These are phyloP conservation scores for Stephania japonica DNA, from an alignment of 164 flowering plant species.

Conservation along the genomic window DNA sequence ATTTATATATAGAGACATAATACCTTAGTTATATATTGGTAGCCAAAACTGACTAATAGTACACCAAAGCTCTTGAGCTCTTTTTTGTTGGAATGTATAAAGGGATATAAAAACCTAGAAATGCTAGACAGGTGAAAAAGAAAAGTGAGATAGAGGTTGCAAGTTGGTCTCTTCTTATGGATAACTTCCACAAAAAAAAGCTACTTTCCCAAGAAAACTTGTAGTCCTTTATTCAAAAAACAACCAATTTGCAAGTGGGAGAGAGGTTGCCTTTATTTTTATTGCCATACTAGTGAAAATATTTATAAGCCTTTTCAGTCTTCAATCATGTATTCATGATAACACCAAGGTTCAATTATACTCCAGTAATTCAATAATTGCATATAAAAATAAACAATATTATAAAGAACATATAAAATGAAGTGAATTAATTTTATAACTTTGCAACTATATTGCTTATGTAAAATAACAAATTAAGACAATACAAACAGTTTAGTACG, in stretches of 20 bases:
- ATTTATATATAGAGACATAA: no score
- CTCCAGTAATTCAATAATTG: no score
- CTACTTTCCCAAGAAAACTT: constrained; percentile 5
- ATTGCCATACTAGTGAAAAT: not conserved
- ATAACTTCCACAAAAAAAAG: constrained; percentile 1
- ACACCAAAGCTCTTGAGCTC: not conserved
- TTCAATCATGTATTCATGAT: no score
- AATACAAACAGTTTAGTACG: not conserved
- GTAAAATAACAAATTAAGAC: no score
- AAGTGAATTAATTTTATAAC: no score
- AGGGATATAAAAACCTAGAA: not conserved
- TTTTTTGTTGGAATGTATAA: not conserved
- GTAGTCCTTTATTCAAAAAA: not conserved
- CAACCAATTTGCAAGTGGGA: not conserved
- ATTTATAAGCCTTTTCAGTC: no score
- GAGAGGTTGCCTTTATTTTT: no score
- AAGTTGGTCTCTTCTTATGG: not conserved
- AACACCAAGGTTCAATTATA: not conserved
- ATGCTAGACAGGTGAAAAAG: not conserved
- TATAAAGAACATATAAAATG: no score
- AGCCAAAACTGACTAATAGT: not conserved
- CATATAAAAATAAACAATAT: no score
- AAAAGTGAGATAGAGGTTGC: not conserved
- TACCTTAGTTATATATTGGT: not conserved
- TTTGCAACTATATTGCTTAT: no score